phyloP scores from a whole-genome alignment of 192 early-diverging fungal genomes.

The Bifiguratus adelaidae region DNA sequence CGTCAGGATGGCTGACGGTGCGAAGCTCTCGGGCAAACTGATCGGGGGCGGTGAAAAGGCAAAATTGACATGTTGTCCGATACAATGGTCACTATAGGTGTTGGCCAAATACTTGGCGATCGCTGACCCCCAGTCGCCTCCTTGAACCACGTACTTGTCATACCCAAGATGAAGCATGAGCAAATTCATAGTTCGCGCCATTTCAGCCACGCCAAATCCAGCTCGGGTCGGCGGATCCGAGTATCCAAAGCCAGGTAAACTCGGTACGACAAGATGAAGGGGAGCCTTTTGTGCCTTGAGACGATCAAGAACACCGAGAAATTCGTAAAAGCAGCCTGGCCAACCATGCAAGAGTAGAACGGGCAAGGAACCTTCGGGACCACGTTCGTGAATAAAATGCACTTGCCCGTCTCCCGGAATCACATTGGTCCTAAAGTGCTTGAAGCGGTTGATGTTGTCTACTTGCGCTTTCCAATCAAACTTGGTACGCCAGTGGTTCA shows the following conservation, averaged over 20 bases:
- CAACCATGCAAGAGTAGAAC: slow-evolving; percentile 56
- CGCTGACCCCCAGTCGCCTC: slow-evolving; percentile 16
- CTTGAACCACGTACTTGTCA: slow-evolving; percentile 14
- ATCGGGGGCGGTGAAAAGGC: not conserved
- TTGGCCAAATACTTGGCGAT: slow-evolving; percentile 12
- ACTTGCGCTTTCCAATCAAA: slow-evolving; percentile 11
- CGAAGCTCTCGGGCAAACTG: too few species aligned
- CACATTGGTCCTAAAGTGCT: slow-evolving; percentile 12
- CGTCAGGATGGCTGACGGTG: not conserved
- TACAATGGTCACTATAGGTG: slow-evolving; percentile 9
- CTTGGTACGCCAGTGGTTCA: slow-evolving; percentile 8
- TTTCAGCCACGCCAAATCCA: slow-evolving; percentile 11
- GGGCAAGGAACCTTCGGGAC: slow-evolving; percentile 23
- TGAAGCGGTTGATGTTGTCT: slow-evolving; percentile 13
- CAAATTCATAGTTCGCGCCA: slow-evolving; percentile 6
- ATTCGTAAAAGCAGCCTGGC: slow-evolving; percentile 55
- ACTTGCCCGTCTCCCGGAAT: too few species aligned
- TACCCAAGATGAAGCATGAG: slow-evolving; percentile 22
- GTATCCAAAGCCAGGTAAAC: slow-evolving; percentile 55
- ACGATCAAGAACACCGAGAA: slow-evolving; percentile 12
- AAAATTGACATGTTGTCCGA: slow-evolving; percentile 6
- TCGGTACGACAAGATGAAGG: slow-evolving; percentile 54
- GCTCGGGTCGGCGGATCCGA: slow-evolving; percentile 17
- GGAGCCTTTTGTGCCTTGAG: slow-evolving; percentile 1
- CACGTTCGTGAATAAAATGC: slow-evolving; percentile 23